A percentile compares a stretch with the other conserved stretches of the same genome.
Conservation (phyloP, 2,329 filamentous ascomycete species). For the Penicillium sp. region DNA sequence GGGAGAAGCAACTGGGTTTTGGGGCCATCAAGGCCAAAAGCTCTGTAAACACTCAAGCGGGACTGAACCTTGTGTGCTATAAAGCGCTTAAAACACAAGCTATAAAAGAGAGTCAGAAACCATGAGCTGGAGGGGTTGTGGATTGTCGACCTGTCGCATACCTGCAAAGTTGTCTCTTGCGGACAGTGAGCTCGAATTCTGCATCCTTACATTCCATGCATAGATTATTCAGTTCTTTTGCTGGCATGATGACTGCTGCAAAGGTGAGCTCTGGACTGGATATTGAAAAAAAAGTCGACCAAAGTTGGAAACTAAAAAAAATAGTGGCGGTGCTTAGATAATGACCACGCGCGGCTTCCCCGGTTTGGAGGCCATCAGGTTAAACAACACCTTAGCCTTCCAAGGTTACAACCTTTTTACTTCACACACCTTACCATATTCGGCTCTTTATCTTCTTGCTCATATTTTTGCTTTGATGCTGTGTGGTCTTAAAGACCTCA, state of each 20-base stretch:
- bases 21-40: not conserved
- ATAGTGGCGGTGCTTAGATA: conserved; percentile 28
- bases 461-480: conserved; percentile 21
- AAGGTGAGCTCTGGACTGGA: not conserved
- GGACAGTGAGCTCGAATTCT: conserved; percentile 53
- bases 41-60: conserved; percentile 63
- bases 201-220: conserved; percentile 58
- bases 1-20: conserved; percentile 66
- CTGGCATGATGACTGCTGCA: conserved; percentile 28
- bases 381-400: conserved; percentile 9
- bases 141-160: conserved; percentile 32
- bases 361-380: conserved; percentile 17
- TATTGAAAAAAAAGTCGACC: conserved; percentile 19
- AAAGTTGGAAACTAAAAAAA: conserved; percentile 12
- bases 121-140: conserved; percentile 8
- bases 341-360: conserved; percentile 23
- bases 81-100: conserved; percentile 74
- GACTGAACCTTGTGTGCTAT: conserved; percentile 76
- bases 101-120: conserved; percentile 34
- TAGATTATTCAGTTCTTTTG: conserved; percentile 31
- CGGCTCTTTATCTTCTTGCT: not conserved
- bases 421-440: not conserved
- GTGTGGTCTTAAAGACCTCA: conserved; percentile 10
- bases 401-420: not conserved
- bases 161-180: conserved; percentile 60